These are phyloP conservation scores for Pyrenochaeta sp. DNA, from an alignment of 2,329 filamentous ascomycete genomes.

Conservation along the genomic window DNA sequence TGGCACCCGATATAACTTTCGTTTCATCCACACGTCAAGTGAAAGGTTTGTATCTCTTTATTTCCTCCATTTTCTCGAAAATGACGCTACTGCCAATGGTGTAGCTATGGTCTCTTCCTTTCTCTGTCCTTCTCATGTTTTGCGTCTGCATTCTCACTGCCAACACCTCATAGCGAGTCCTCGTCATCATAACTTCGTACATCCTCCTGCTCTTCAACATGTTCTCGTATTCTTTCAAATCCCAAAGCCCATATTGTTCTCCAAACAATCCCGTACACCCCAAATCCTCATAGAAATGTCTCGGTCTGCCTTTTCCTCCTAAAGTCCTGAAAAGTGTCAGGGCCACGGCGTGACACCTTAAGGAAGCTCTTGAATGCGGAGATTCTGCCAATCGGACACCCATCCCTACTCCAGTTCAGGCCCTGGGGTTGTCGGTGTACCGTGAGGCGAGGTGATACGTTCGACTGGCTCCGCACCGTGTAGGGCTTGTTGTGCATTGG, in stretches of 20 bases:
- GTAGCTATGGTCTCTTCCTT: no score
- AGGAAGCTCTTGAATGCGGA: slow-evolving; percentile 10
- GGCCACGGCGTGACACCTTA: slow-evolving; percentile 13
- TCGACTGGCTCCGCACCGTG: slow-evolving; percentile 23
- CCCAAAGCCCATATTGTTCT: neutral
- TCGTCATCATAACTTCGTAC: no score
- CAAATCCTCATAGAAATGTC: slow-evolving; percentile 16
- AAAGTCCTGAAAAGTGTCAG: slow-evolving; percentile 27
- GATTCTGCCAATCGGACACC: slow-evolving; percentile 6
- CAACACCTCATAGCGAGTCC: no score
- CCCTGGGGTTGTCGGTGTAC: slow-evolving; percentile 16
- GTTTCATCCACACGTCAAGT: no score
- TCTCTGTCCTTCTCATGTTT: no score
- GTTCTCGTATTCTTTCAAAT: neutral
- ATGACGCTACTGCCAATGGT: no score
- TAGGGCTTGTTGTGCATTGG: slow-evolving; percentile 12
- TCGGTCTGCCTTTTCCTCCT: slow-evolving; percentile 4
- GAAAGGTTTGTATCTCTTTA: no score
- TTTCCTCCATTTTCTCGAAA: no score
- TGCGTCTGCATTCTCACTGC: no score
- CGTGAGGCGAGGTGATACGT: slow-evolving; percentile 10
- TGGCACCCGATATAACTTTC: no score
- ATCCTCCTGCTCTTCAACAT: no score
- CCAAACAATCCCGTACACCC: neutral
- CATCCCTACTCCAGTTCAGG: slow-evolving; percentile 18